Base-by-base conservation (phyloP, 257 asterid genomes). In the Leptodermis oblonga region DNA sequence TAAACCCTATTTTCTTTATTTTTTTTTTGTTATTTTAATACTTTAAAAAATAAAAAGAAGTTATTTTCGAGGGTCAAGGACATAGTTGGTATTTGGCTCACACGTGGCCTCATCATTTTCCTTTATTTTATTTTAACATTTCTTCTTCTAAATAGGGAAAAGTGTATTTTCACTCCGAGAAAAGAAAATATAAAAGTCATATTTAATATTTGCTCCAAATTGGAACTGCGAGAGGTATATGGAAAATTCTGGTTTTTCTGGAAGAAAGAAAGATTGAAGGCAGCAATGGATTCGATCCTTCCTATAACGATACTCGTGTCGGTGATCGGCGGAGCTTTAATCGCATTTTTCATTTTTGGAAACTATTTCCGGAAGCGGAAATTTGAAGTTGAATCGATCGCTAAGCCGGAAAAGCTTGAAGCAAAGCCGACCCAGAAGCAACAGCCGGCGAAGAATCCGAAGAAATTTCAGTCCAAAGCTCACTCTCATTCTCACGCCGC, bases 351-450 rank as follows among this genome's bases (percentile, higher is more conserved):
- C 1, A 25, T 75, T n/a, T 86, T 91, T 69, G 86, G 95, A 7
- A 82, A 68, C 75, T 94, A 91, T 74, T 86, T 84, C 79, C 83
- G 85, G 66, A 84, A 86, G 72, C 78, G 90, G 54, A 87, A 82
- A 81, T 70, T 88, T 4, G 96, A 94, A 78, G 86, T 94, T 52
- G 89, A 91, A 77, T 84, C 97, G 77, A 83, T 94, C 54, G 28
- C 86, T 41, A 72, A 67, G 62, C 87, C 92, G 20, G 95, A 81
- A 72, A 70, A 77, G 46, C 54, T 76, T 3, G 79, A 83, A 11
- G 53, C 81, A 23, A 77, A 80, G 56, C 80, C 68, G 39, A 82
- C 77, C 66, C 80, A 81, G 37, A 53, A 62, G 65, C 60, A 81
- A 71, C 88, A 76, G 80, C 88, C 77, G 43, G 62, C 43, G 5